Evolutionary conservation across 148 eudicot genomes (phyloP), one percentile per base, ranked within the genome.

Genomic region (Cornus florida): DNA sequence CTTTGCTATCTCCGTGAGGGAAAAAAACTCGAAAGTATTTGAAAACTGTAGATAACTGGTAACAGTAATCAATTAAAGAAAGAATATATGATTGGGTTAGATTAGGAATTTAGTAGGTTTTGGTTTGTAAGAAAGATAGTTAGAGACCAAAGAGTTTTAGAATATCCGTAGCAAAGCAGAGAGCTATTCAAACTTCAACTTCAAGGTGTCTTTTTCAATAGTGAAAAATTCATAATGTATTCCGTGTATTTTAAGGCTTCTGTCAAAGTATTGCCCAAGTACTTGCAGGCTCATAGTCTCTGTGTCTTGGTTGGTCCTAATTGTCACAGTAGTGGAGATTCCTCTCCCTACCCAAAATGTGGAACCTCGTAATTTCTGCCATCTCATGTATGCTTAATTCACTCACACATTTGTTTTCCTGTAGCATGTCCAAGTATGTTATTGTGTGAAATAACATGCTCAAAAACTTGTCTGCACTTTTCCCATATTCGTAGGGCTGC

Each of bases 401-500:
- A 53, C 59, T 6, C 28, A 28, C 48, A 11, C 4, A 53, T 14
- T 53, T 53, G 59, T 3, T 14, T 53, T 0, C 10, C 17, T 53
- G 10, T 48, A 48, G 12, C 12, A 11, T 48, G 53, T 48, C 53
- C 53, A 48, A 48, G 7, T 48, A 48, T 48, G 5, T 1, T 3
- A 7, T 11, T 12, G 19, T 14, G 59, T 4, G n/a, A 17, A 7
- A 20, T 56, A 53, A 16, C 19, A 56, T 39, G 59, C 57, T 70
- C 28, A n/a, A 56, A 5, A n/a, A 81, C 62, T 67, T n/a, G 17
- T 4, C n/a, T 66, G 13, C 2, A 9, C 3, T 7, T 65, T 64
- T 6, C 72, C 28, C 50, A 33, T 69, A 41, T 73, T 20, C 87
- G 87, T 84, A 95, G 99, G 83, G 99, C 99, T 73, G 99, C 99